Conservation (phyloP, 2,329 filamentous ascomycete genomes). For the Aspergillus fischeri region DNA sequence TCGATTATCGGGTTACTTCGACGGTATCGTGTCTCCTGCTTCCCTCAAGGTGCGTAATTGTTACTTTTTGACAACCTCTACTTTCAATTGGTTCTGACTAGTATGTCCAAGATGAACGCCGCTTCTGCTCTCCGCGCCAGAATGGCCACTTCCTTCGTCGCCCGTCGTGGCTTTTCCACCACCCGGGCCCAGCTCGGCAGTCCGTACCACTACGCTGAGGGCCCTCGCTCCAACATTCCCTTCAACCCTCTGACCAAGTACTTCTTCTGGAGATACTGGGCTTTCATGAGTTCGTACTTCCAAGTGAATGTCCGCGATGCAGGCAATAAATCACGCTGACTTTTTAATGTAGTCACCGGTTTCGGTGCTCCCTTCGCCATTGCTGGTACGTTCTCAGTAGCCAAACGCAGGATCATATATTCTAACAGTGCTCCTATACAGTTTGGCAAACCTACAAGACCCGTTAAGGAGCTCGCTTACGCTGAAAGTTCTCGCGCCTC, state of each 20-base stretch:
- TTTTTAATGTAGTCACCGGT: conserved; percentile 46
- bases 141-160: conserved; percentile 62
- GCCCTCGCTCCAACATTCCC: conserved; percentile 87
- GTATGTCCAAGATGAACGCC: conserved; percentile 68
- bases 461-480: conserved; percentile 29
- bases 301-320: conserved; percentile 1
- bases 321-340: conserved; percentile 33
- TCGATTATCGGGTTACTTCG: conserved; percentile 11
- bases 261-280: conserved; percentile 81
- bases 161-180: conserved; percentile 91
- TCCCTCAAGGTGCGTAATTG: conserved; percentile 29
- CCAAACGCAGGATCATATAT: neutral
- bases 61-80: conserved; percentile 1
- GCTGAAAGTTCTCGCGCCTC: conserved; percentile 15
- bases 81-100: conserved; percentile 39
- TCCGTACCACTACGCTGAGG: conserved; percentile 98
- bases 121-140: conserved; percentile 60
- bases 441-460: conserved; percentile 68
- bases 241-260: conserved; percentile 92
- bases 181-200: conserved; percentile 80
- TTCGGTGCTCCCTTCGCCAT: conserved; percentile 59
- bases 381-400: conserved; percentile 51
- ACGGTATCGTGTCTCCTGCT: conserved; percentile 17
- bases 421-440: conserved; percentile 34
- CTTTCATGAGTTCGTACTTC: conserved; percentile 61